Base-by-base conservation (phyloP, 1,284 basidiomycete genomes). In the Sphagnurus paluster region DNA sequence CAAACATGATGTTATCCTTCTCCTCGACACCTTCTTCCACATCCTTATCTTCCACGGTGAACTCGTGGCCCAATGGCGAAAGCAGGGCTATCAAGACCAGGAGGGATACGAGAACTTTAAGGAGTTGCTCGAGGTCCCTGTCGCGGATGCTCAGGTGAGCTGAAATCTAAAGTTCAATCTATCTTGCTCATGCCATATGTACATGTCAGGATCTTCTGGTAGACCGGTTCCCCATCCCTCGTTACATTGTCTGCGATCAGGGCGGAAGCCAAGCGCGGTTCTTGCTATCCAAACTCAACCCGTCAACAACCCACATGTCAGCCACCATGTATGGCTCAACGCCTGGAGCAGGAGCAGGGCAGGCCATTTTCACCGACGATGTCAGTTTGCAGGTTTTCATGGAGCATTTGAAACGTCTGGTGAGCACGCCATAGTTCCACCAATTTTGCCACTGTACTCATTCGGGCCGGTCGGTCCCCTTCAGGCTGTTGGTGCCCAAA, bases 1-100 rank as follows among this genome's bases (percentile, higher is more conserved):
- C 73, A 93, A 96, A 66, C 90, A 91, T 38, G 96, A 99, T 61
- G 93, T 95, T 55, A 90, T 99, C 57, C 82, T 99, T 28, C 80
- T 99, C n/a, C 86, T 99, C 53, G 97, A 99, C 65, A 99, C 97
- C 3, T 99, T 98, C 82, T 99, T 99, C 92, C 97, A 99, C 67
- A 98, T 99, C 58, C 87, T 99, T 61, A 99, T 99, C 70, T 99
- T 98, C 89, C 95, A 99, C 65, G 97, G 97, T 23, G 93, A 96
- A 69, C 94, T 94, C 13, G 82, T 99, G 44, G 94, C 96, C 0
- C 90, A 95, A 67, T 99, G 97, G 97, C 82, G 96, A 47, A 98
- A 99, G 70, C 93, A 93, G n/a, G 94, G 95, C 5, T 99, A 99
- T 65, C 97, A 99, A 64, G 95, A 99, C 7, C 95, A 98, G 70